Percentiles rank a stretch among this genome's conserved stretches.
Evolutionary conservation across 352 stramenopile species (phyloP).

Genomic region (Phytophthora pinifolia): DNA sequence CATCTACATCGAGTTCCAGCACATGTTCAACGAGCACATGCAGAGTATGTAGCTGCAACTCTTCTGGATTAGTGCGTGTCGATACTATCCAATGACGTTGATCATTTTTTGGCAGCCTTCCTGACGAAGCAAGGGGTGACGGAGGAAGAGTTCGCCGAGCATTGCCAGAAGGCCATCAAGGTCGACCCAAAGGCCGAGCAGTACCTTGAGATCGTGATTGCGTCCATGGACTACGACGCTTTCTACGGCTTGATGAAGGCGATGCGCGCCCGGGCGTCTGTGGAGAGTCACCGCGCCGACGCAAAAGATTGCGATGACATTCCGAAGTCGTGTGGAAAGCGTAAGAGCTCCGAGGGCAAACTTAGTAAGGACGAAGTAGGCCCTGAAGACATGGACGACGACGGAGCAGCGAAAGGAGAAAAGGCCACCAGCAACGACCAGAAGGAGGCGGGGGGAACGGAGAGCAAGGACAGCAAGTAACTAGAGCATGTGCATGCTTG

Average conservation of each 20-base stretch:
- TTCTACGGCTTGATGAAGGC: slow-evolving; percentile 77
- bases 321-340: slow-evolving; percentile 17
- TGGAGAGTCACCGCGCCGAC: slow-evolving; percentile 38
- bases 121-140: slow-evolving; percentile 44
- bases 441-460: slow-evolving; percentile 15
- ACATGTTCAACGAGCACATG: slow-evolving; percentile 77
- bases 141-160: slow-evolving; percentile 59
- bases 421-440: slow-evolving; percentile 25
- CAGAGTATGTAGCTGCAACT: slow-evolving; percentile 26
- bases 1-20: slow-evolving; percentile 70
- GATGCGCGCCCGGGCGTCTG: slow-evolving; percentile 55
- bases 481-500: not conserved
- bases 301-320: slow-evolving; percentile 29
- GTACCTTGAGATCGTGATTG: slow-evolving; percentile 75
- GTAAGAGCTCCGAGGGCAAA: slow-evolving; percentile 24
- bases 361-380: slow-evolving; percentile 30
- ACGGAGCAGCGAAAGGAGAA: slow-evolving; percentile 18
- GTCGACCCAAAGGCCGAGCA: slow-evolving; percentile 58
- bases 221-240: slow-evolving; percentile 78
- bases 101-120: slow-evolving; percentile 39
- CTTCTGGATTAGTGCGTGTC: not conserved
- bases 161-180: slow-evolving; percentile 56
- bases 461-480: slow-evolving; percentile 30
- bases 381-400: slow-evolving; percentile 27
- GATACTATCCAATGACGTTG: not conserved